Percentiles rank a stretch among this genome's conserved stretches.
Evolutionary conservation across 148 eudicot species (phyloP).

Genomic region (Rhododendron vialii): DNA sequence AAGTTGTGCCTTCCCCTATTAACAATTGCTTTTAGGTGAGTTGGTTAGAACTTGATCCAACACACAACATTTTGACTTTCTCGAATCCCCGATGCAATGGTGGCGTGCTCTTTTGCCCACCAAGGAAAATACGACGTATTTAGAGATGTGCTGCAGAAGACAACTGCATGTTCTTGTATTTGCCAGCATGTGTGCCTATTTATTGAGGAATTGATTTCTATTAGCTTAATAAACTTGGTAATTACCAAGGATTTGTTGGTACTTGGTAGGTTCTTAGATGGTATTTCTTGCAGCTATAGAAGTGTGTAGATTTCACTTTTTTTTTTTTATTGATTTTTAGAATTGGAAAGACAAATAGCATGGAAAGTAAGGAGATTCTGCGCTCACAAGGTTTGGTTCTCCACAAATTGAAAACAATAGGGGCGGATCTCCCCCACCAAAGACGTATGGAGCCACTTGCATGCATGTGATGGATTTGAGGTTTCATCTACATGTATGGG

Average conservation of each 20-base stretch:
- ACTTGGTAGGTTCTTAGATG: background rate
- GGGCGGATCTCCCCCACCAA: background rate
- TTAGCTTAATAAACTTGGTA: background rate
- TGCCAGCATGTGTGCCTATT: background rate
- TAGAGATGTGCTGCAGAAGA: too few species aligned
- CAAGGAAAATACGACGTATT: too few species aligned
- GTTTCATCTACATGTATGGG: background rate
- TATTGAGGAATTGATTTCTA: background rate
- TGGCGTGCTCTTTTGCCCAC: too few species aligned
- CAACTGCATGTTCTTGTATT: too few species aligned
- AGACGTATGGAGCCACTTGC: background rate
- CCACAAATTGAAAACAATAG: background rate
- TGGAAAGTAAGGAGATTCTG: background rate
- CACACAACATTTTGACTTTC: too few species aligned
- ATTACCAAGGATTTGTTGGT: background rate
- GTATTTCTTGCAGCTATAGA: background rate
- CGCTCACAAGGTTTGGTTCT: background rate
- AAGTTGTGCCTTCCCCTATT: too few species aligned
- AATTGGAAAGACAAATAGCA: background rate
- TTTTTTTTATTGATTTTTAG: background rate
- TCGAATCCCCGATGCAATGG: too few species aligned
- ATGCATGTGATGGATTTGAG: background rate
- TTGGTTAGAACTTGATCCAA: too few species aligned
- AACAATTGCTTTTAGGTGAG: too few species aligned
- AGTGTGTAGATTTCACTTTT: background rate